These are phyloP conservation scores for Bruguiera hainesii DNA, from an alignment of 441 rosid species.

Conservation along the genomic window DNA sequence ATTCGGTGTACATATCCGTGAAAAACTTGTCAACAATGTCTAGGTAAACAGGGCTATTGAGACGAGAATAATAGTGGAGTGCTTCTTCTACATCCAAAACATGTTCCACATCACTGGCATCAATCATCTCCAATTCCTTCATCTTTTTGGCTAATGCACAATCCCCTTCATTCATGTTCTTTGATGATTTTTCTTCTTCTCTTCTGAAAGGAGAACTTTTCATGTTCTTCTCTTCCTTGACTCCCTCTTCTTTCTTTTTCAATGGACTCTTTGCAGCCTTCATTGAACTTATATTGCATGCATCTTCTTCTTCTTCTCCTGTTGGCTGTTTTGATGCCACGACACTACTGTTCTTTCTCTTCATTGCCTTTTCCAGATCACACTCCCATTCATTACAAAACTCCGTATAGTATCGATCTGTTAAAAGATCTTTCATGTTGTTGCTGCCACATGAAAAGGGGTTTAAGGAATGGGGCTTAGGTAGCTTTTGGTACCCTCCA, in stretches of 20 bases:
- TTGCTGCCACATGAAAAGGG: conserved; percentile 49
- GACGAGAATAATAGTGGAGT: conserved; percentile 78
- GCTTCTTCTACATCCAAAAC: conserved; percentile 93
- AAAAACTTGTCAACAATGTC: conserved; percentile 83
- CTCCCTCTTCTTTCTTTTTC: conserved; percentile 26
- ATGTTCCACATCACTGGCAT: conserved; percentile 65
- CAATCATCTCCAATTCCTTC: conserved; percentile 70
- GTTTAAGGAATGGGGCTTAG: conserved; percentile 42
- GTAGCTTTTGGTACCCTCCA: conserved; percentile 49
- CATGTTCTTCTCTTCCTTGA: conserved; percentile 33
- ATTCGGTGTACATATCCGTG: conserved; percentile 60
- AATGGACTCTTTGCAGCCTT: conserved; percentile 18
- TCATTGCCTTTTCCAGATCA: conserved; percentile 31
- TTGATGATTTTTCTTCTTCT: conserved; percentile 25
- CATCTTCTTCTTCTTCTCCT: conserved; percentile 27
- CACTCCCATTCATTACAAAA: conserved; percentile 46
- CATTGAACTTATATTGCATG: conserved; percentile 14
- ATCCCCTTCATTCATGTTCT: conserved; percentile 23
- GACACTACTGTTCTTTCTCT: conserved; percentile 19
- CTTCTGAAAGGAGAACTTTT: conserved; percentile 21
- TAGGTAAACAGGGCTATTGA: conserved; percentile 71
- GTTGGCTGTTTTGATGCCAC: conserved; percentile 17
- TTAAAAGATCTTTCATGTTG: conserved; percentile 28
- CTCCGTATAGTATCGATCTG: conserved; percentile 33
- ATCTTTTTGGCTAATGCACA: conserved; percentile 60